phyloP scores from a whole-genome alignment of 805 yeast genomes.

The Candida ovalis region DNA sequence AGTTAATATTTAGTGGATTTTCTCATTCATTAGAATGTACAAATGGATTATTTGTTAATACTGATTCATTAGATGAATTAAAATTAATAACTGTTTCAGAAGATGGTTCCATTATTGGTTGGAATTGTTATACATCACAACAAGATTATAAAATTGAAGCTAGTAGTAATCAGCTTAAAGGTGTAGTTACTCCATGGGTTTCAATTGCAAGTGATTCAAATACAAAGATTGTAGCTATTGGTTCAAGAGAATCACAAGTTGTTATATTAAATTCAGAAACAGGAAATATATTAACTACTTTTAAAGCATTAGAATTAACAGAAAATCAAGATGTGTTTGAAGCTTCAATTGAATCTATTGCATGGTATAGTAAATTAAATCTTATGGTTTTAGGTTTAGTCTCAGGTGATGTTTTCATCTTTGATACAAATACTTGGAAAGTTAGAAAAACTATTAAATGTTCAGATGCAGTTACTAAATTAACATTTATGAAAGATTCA shows the following conservation, averaged over 20 bases:
- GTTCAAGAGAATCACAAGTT: conserved; percentile 84
- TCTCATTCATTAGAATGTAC: conserved; percentile 80
- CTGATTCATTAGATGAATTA: conserved; percentile 53
- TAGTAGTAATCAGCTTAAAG: conserved; percentile 61
- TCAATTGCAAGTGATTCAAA: conserved; percentile 50
- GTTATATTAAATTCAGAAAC: conserved; percentile 71
- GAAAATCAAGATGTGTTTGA: conserved; percentile 57
- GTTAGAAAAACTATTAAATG: conserved; percentile 66
- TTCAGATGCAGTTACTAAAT: conserved; percentile 82
- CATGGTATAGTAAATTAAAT: conserved; percentile 63
- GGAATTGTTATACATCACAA: conserved; percentile 83
- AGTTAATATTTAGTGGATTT: conserved; percentile 73
- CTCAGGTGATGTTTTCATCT: conserved; percentile 78
- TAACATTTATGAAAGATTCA: conserved; percentile 54
- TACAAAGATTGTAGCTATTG: conserved; percentile 62
- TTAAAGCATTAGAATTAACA: conserved; percentile 59
- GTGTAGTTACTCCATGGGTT: conserved; percentile 85
- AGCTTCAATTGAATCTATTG: conserved; percentile 73
- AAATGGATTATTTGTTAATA: conserved; percentile 68
- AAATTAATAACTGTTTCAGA: conserved; percentile 73
- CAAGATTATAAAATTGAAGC: conserved; percentile 63
- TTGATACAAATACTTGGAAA: conserved; percentile 84
- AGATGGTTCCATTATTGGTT: conserved; percentile 80
- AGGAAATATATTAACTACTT: conserved; percentile 64
- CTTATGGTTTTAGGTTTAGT: conserved; percentile 86